Evolutionary conservation across 805 yeast species (phyloP), one percentile per base, ranked within the genome.

Genomic region (Kregervanrija fluxuum): DNA sequence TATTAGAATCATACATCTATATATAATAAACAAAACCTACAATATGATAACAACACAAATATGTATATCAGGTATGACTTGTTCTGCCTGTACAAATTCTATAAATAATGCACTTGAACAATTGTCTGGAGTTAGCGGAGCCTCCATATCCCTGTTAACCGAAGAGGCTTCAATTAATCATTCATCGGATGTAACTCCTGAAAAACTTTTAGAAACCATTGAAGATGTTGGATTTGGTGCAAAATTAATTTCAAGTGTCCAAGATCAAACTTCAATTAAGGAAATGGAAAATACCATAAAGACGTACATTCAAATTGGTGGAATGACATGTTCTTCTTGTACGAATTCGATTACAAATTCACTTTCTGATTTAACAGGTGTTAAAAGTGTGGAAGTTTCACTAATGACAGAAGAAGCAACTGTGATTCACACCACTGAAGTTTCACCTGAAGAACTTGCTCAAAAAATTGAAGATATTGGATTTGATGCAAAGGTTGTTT

Each of bases 261-360:
- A 33, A 5, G 33, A 32, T 32, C 33, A 32, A 32, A 12, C 2
- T n/a, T 14, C 35, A 33, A 4, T 12, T 14, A 4, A 33, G 9
- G 13, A n/a, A n/a, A 33, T 33, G 35, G 35, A 11, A 22, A 17
- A 8, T 3, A 13, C n/a, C 9, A 16, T 15, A 2, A 49, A 46
- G 6, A 55, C 62, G 3, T 41, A 45, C 9, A 37, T 64, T 11
- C 51, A 60, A 4, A 66, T 83, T 1, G 61, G 66, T 12, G 97
- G 97, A 2, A 91, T 90, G 97, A 90, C 98, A 2, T 91, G 97
- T 58, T 82, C 93, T 2, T 75, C 95, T 1, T 91, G 98, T 59
- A 74, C 85, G 0, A 71, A 82, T 2, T 68, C 93, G 0, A 77
- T 91, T 15, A 75, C 81, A 0, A 63, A 43, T 6, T 41, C 54